Conservation (phyloP, 495 filamentous ascomycete species). For the Geopyxis carbonaria region DNA sequence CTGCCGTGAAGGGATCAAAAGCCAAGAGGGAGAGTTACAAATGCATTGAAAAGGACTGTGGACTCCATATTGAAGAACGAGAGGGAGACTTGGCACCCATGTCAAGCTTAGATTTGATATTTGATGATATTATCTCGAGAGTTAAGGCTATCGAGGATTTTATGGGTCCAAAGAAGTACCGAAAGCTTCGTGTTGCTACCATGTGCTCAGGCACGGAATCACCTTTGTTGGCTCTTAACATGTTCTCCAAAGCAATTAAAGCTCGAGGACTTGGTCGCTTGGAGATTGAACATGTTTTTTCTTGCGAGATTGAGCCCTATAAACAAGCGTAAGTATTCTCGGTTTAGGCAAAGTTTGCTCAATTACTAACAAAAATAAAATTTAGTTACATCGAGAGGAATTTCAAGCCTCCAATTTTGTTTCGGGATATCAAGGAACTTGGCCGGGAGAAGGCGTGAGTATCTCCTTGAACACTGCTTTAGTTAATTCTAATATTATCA, state of each 20-base stretch:
- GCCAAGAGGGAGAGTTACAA: constrained; percentile 4
- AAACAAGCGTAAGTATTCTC: constrained; percentile 51
- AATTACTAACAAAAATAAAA: no score
- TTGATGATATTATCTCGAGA: constrained; percentile 21
- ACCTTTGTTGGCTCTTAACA: constrained; percentile 49
- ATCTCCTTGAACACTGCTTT: constrained; percentile 7
- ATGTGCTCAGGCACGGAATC: constrained; percentile 75
- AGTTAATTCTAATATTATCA: constrained; percentile 3
- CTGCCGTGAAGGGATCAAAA: background rate
- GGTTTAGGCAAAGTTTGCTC: background rate
- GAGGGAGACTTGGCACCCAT: constrained; percentile 24
- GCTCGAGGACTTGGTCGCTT: constrained; percentile 22
- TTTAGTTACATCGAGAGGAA: constrained; percentile 67
- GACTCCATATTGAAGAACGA: constrained; percentile 10
- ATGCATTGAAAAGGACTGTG: constrained; percentile 8
- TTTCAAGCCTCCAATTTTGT: constrained; percentile 43
- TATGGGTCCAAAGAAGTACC: constrained; percentile 27
- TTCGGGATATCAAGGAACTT: constrained; percentile 54
- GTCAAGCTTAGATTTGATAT: constrained; percentile 27
- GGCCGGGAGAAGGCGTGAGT: constrained; percentile 39
- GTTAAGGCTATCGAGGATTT: constrained; percentile 16
- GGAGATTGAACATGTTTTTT: constrained; percentile 49
- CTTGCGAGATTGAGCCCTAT: constrained; percentile 58
- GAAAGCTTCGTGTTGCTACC: constrained; percentile 47
- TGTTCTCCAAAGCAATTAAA: constrained; percentile 30